A percentile compares a stretch with the other conserved stretches of the same genome.
Evolutionary conservation across 495 filamentous ascomycete species (phyloP).

Genomic region (Hypoxylon intermedium): DNA sequence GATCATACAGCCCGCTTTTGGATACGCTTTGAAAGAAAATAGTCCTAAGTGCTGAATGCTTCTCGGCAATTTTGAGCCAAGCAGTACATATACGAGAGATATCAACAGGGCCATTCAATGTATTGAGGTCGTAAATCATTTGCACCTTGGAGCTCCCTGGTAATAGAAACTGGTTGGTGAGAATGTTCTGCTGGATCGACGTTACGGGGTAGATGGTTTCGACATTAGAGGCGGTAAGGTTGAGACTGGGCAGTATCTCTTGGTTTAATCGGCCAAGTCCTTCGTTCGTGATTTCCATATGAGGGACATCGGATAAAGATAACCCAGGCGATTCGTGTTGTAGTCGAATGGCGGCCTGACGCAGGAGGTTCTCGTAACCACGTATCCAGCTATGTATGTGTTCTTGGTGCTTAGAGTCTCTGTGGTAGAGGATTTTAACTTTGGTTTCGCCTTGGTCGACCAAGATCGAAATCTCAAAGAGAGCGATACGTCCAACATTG

Average conservation of each 20-base stretch:
- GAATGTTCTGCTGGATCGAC: slow-evolving; percentile 70
- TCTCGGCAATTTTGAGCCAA: slow-evolving; percentile 51
- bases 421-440: slow-evolving; percentile 70
- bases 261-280: slow-evolving; percentile 61
- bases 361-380: slow-evolving; percentile 63
- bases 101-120: slow-evolving; percentile 46
- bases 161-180: slow-evolving; percentile 65
- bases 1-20: slow-evolving; percentile 50
- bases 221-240: slow-evolving; percentile 54
- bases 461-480: slow-evolving; percentile 69
- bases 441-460: slow-evolving; percentile 65
- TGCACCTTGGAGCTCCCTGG: slow-evolving; percentile 66
- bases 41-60: slow-evolving; percentile 51
- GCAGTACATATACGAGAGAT: slow-evolving; percentile 52
- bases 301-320: slow-evolving; percentile 68
- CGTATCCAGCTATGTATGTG: slow-evolving; percentile 66
- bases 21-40: slow-evolving; percentile 54
- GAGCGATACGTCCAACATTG: slow-evolving; percentile 64
- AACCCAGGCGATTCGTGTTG: slow-evolving; percentile 56
- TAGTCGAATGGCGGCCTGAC: slow-evolving; percentile 58
- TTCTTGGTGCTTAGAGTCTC: slow-evolving; percentile 63
- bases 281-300: slow-evolving; percentile 66
- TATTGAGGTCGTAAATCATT: slow-evolving; percentile 65
- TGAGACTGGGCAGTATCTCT: slow-evolving; percentile 57
- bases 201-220: slow-evolving; percentile 70